A percentile compares a stretch with the other conserved stretches of the same genome.
Conservation (phyloP, 2,329 filamentous ascomycete genomes). For the Fusarium brachygibbosum region DNA sequence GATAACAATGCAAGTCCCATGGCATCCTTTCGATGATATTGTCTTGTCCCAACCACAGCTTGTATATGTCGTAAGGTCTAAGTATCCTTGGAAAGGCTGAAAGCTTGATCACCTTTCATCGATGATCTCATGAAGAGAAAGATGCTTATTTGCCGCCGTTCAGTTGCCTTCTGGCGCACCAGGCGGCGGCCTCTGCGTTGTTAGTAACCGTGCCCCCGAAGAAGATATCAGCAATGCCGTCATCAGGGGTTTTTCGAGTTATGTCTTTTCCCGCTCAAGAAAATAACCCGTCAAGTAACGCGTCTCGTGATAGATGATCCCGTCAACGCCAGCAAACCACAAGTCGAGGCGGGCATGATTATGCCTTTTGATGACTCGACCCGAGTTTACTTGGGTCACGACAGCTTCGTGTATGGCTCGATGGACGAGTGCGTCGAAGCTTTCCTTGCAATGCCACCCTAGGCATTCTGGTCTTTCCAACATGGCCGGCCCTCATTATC, state of each 20-base stretch:
- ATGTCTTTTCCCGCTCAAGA: constrained; percentile 7
- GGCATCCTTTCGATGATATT: neutral
- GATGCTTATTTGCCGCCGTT: neutral
- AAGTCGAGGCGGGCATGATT: constrained; percentile 6
- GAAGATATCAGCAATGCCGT: constrained; percentile 16
- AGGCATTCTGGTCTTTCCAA: neutral
- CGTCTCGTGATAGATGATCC: constrained; percentile 15
- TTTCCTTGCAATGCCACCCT: constrained; percentile 7
- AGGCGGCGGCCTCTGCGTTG: neutral
- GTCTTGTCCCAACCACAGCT: neutral
- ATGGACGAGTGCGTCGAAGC: neutral
- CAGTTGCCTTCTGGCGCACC: constrained; percentile 21
- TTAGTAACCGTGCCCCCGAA: neutral
- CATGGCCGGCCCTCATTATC: constrained; percentile 10
- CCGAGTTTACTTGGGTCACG: neutral
- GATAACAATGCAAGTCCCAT: neutral
- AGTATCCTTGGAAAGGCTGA: neutral
- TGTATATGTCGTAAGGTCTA: neutral
- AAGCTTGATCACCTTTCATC: neutral
- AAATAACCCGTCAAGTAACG: neutral
- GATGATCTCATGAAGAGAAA: neutral
- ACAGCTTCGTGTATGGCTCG: neutral
- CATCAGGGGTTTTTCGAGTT: neutral
- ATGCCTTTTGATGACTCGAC: neutral
- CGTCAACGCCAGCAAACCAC: constrained; percentile 16